These are phyloP conservation scores for Sonneratia caseolaris DNA, from an alignment of 345 rosid species.

Conservation along the genomic window DNA sequence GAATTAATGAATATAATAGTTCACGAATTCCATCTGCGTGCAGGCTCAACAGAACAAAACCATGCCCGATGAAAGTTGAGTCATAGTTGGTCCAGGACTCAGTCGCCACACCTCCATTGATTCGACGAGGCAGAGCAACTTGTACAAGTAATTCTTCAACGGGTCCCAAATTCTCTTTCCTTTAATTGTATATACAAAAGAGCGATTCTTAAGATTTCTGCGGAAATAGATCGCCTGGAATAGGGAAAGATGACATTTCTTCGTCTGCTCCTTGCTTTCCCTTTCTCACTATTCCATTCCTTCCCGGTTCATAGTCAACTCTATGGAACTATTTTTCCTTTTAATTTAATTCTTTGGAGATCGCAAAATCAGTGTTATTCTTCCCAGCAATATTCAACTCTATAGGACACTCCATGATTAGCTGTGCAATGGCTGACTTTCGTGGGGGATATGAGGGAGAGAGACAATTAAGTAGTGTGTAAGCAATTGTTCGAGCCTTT, in stretches of 20 bases:
- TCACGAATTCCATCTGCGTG: background rate
- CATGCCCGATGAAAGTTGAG: constrained; percentile 30
- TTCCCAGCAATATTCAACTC: background rate
- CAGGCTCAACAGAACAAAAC: constrained; percentile 18
- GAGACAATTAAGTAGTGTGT: background rate
- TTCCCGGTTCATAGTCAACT: too few species aligned
- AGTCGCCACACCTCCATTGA: background rate
- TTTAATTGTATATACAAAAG: constrained; percentile 1
- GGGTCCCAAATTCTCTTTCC: background rate
- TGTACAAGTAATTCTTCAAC: constrained; percentile 1
- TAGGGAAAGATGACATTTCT: background rate
- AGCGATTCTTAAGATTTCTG: constrained; percentile 3
- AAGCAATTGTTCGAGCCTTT: background rate
- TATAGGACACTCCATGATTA: background rate
- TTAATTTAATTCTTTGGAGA: background rate
- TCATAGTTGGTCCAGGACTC: constrained; percentile 7
- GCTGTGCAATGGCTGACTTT: background rate
- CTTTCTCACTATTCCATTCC: too few species aligned
- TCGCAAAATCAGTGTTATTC: background rate
- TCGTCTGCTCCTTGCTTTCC: background rate
- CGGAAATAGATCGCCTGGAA: background rate
- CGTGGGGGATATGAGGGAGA: background rate
- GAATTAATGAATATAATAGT: background rate
- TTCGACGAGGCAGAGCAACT: background rate
- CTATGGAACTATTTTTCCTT: background rate